Conservation (phyloP, 306 rosid species). For the Styphnolobium japonicum region DNA sequence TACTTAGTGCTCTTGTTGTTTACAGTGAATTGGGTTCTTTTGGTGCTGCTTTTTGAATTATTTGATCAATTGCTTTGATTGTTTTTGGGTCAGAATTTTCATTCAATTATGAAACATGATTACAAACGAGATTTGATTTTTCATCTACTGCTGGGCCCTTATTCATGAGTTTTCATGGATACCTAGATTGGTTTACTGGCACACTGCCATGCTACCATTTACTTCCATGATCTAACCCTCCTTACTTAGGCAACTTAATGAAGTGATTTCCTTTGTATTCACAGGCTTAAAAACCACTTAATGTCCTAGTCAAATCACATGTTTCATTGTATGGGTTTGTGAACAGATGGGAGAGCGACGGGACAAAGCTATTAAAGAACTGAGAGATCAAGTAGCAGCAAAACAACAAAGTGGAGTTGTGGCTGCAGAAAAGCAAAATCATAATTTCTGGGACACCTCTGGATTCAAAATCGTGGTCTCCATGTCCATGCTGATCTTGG, state of each 20-base stretch:
- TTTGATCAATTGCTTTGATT: constrained; percentile 1
- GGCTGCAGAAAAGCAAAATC: constrained; percentile 51
- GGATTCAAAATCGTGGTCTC: constrained; percentile 83
- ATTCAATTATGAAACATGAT: neutral
- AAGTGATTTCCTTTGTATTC: neutral
- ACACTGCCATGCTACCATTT: neutral
- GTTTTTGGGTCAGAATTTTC: constrained; percentile 1
- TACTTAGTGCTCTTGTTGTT: neutral
- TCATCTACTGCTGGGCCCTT: neutral
- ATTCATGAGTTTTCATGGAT: neutral
- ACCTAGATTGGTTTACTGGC: neutral
- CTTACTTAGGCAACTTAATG: neutral
- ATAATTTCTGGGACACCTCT: constrained; percentile 78
- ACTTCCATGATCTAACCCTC: neutral
- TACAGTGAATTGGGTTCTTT: neutral
- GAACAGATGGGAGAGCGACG: constrained; percentile 90
- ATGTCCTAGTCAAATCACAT: neutral
- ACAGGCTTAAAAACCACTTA: neutral
- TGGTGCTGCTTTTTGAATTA: neutral
- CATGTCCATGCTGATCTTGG: constrained; percentile 85
- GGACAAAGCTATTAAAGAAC: constrained; percentile 86
- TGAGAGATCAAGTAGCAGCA: constrained; percentile 70
- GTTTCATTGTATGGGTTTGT: constrained; percentile 20
- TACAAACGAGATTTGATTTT: neutral
- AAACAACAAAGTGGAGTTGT: constrained; percentile 49